Conservation (phyloP, 2,329 filamentous ascomycete genomes). For the Fusarium bulbicola region DNA sequence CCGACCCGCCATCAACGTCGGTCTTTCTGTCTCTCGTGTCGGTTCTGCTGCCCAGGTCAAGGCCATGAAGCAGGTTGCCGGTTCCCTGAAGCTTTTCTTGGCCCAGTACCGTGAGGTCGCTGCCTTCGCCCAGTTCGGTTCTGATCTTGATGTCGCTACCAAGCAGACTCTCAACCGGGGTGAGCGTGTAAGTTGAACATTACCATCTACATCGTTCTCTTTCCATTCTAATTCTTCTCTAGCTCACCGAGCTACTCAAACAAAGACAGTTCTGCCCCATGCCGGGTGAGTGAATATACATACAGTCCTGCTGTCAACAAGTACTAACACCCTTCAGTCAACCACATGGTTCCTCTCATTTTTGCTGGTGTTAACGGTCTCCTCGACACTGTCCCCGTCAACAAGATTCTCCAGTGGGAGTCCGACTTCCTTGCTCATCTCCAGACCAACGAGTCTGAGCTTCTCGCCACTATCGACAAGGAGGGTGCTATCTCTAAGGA, state of each 20-base stretch:
- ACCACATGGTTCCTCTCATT: conserved; percentile 99
- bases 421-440: conserved; percentile 92
- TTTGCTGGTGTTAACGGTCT: conserved; percentile 98
- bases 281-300: too few relatives aligned
- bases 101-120: conserved; percentile 99
- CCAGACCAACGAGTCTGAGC: conserved; percentile 86
- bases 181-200: conserved; percentile 92
- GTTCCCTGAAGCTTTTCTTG: conserved; percentile 99
- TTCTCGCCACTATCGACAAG: conserved; percentile 89
- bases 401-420: conserved; percentile 94
- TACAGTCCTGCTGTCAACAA: too few relatives aligned
- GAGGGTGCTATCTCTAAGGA: conserved; percentile 98
- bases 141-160: conserved; percentile 97
- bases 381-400: conserved; percentile 88
- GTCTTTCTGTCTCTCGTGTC: conserved; percentile 99
- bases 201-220: too few relatives aligned
- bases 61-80: conserved; percentile 99
- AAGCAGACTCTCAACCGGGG: conserved; percentile 98
- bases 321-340: too few relatives aligned
- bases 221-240: too few relatives aligned
- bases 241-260: conserved; percentile 84
- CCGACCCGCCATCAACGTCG: conserved; percentile 99
- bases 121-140: conserved; percentile 99
- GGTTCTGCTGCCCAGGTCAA: conserved; percentile 99
- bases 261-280: too few relatives aligned